Percentiles rank a stretch among this genome's conserved stretches.
phyloP scores from a whole-genome alignment of 495 filamentous ascomycete species.

The Tuber melanosporum region DNA sequence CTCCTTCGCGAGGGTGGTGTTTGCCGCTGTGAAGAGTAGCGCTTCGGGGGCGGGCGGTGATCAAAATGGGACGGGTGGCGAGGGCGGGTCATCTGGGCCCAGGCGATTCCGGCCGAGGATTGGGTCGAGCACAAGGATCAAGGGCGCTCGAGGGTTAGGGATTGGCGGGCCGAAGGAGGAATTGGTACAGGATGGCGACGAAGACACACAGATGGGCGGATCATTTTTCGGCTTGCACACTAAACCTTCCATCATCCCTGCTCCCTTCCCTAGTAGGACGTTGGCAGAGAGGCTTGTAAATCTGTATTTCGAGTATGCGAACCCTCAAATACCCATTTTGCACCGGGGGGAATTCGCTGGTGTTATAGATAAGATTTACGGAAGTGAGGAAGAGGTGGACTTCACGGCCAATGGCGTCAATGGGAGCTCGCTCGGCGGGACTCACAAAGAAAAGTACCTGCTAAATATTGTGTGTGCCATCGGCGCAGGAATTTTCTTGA shows the following conservation, averaged over 20 bases:
- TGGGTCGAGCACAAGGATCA: conserved; percentile 35
- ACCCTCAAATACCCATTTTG: conserved; percentile 88
- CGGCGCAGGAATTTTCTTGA: conserved; percentile 81
- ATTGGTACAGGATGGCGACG: conserved; percentile 29
- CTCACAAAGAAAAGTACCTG: conserved; percentile 78
- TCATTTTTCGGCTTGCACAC: conserved; percentile 93
- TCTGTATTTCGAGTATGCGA: conserved; percentile 91
- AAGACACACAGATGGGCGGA: conserved; percentile 75
- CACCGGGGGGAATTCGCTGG: conserved; percentile 81
- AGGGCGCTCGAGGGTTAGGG: conserved; percentile 34
- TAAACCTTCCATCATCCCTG: conserved; percentile 75
- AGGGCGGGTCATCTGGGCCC: conserved; percentile 16
- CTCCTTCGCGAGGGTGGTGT: conserved; percentile 89
- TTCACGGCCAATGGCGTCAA: conserved; percentile 4
- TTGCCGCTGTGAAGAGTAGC: conserved; percentile 75
- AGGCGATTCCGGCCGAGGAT: conserved; percentile 30
- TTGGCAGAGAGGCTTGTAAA: conserved; percentile 65
- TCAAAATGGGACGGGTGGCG: conserved; percentile 15
- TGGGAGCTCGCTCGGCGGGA: conserved; percentile 58
- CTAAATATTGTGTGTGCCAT: conserved; percentile 98
- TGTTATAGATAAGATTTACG: conserved; percentile 72
- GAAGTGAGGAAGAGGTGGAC: conserved; percentile 6
- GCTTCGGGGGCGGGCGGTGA: conserved; percentile 33
- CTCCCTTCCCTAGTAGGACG: conserved; percentile 71
- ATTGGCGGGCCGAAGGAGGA: conserved; percentile 44